Evolutionary conservation across 1,284 basidiomycete species (phyloP).

Genomic region (Vanrija pseudolonga): DNA sequence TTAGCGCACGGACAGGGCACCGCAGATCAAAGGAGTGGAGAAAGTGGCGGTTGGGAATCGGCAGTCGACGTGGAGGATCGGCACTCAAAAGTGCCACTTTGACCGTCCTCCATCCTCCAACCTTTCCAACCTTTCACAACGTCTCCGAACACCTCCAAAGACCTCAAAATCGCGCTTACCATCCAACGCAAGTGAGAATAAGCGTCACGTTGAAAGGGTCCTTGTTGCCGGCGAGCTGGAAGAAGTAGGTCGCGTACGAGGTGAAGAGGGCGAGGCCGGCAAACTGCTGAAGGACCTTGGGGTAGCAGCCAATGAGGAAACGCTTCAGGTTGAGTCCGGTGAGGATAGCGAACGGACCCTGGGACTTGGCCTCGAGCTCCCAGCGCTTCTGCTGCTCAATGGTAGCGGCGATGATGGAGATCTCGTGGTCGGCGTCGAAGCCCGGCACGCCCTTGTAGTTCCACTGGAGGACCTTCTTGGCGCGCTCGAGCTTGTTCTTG

Average conservation of each 20-base stretch:
- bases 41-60: no score
- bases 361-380: conserved; percentile 7
- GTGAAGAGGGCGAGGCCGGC: conserved; percentile 20
- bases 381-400: conserved; percentile 20
- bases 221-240: conserved; percentile 30
- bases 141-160: no score
- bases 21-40: no score
- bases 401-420: conserved; percentile 23
- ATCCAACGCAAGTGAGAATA: conserved; percentile 32
- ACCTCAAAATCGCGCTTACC: no score
- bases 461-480: conserved; percentile 14
- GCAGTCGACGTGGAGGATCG: no score
- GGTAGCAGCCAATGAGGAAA: conserved; percentile 30
- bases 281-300: conserved; percentile 29
- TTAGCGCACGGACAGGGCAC: no score
- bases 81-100: no score
- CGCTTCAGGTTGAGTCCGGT: conserved; percentile 25
- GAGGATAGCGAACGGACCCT: conserved; percentile 22
- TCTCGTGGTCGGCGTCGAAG: conserved; percentile 20
- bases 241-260: conserved; percentile 29
- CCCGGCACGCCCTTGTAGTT: conserved; percentile 14
- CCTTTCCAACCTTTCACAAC: no score
- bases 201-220: conserved; percentile 32
- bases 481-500: conserved; percentile 21
- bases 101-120: no score